A percentile compares a stretch with the other conserved stretches of the same genome.
Conservation (phyloP, 805 yeast genomes). For the Barnettozyma salicaria region DNA sequence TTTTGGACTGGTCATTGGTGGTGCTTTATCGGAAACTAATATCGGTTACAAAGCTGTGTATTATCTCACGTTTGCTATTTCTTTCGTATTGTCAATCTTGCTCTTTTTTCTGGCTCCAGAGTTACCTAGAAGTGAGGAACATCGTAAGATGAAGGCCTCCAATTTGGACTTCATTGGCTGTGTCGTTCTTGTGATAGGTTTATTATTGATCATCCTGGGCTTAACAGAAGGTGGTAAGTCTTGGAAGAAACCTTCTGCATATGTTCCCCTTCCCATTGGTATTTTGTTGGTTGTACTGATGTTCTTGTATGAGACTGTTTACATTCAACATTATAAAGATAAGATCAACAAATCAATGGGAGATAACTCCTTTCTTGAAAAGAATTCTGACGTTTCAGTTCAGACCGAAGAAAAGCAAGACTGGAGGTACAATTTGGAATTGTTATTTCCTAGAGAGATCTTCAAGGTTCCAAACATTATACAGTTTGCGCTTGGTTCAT, state of each 20-base stretch:
- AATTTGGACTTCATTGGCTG: constrained; percentile 35
- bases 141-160: constrained; percentile 15
- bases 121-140: constrained; percentile 25
- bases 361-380: not conserved
- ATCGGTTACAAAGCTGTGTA: constrained; percentile 37
- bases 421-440: constrained; percentile 17
- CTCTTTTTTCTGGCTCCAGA: constrained; percentile 28
- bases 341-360: constrained; percentile 6
- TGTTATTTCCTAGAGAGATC: constrained; percentile 27
- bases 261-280: constrained; percentile 38
- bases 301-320: constrained; percentile 29
- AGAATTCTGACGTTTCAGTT: not conserved
- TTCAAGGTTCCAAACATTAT: constrained; percentile 25
- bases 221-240: constrained; percentile 40
- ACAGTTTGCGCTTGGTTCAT: constrained; percentile 20
- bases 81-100: constrained; percentile 20
- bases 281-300: constrained; percentile 25
- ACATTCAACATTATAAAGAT: constrained; percentile 16
- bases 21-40: constrained; percentile 34
- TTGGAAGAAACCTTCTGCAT: constrained; percentile 37
- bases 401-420: constrained; percentile 1
- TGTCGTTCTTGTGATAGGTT: constrained; percentile 29
- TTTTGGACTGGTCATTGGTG: constrained; percentile 38
- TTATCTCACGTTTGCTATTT: constrained; percentile 33
- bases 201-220: constrained; percentile 36